Conservation (phyloP, 164 flowering plant genomes). For the Magnolia changhungtana region DNA sequence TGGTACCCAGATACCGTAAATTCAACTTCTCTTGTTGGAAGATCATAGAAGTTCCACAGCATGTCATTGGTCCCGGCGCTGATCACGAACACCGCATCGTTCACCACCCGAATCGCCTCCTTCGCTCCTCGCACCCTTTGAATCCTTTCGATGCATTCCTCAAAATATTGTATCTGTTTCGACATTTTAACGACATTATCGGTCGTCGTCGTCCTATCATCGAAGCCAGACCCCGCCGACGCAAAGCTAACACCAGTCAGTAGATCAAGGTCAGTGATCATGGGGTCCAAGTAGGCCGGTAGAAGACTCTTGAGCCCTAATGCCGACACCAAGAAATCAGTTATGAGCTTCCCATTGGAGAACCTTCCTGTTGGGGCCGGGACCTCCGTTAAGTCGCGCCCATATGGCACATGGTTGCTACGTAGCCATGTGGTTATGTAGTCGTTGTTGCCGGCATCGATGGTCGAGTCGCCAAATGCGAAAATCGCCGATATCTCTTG, state of each 20-base stretch:
- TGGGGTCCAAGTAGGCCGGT: slow-evolving; percentile 27
- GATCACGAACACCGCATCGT: slow-evolving; percentile 21
- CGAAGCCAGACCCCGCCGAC: slow-evolving; percentile 29
- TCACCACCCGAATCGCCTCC: slow-evolving; percentile 9
- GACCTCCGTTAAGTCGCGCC: slow-evolving; percentile 22
- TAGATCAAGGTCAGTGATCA: slow-evolving; percentile 16
- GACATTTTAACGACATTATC: slow-evolving; percentile 2
- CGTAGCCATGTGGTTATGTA: slow-evolving; percentile 8
- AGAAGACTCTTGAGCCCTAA: slow-evolving; percentile 24
- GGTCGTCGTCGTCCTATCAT: slow-evolving; percentile 13
- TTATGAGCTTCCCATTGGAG: slow-evolving; percentile 22
- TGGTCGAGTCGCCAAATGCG: slow-evolving; percentile 33
- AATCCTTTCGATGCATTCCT: slow-evolving; percentile 10
- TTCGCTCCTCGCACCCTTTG: slow-evolving; percentile 7
- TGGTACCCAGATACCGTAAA: slow-evolving; percentile 20
- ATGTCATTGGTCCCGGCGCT: slow-evolving; percentile 36
- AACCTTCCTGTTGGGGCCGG: slow-evolving; percentile 26
- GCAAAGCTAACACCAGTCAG: slow-evolving; percentile 37
- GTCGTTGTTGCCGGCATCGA: slow-evolving; percentile 36
- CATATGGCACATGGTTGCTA: slow-evolving; percentile 28
- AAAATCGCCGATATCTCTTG: slow-evolving; percentile 17
- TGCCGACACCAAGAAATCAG: slow-evolving; percentile 18
- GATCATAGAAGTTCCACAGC: slow-evolving; percentile 17
- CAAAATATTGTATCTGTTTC: slow-evolving; percentile 16
- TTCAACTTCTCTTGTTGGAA: slow-evolving; percentile 17